These are phyloP conservation scores for Phytopythium sindhum DNA, from an alignment of 352 stramenopile genomes.

Conservation along the genomic window DNA sequence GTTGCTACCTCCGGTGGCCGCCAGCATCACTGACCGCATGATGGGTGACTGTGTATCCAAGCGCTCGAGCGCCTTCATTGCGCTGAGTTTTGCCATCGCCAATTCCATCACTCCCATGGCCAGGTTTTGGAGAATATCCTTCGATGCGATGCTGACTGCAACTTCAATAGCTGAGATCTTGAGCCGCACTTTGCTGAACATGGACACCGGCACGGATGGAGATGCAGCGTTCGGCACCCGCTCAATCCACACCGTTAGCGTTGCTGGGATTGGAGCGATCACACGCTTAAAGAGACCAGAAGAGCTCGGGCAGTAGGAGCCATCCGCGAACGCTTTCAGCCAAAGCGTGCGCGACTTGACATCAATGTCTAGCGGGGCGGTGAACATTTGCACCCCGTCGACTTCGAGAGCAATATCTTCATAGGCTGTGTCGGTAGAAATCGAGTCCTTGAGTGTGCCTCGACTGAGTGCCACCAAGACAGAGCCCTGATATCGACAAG, in stretches of 20 bases:
- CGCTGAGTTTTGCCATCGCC: conserved; percentile 36
- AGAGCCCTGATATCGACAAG: conserved; percentile 30
- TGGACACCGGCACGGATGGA: not conserved
- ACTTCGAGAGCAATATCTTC: conserved; percentile 60
- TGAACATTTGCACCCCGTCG: conserved; percentile 62
- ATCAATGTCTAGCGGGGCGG: conserved; percentile 65
- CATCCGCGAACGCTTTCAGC: conserved; percentile 52
- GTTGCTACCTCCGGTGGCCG: conserved; percentile 8
- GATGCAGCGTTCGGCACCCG: conserved; percentile 19
- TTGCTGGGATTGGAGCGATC: conserved; percentile 56
- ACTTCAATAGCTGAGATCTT: conserved; percentile 61
- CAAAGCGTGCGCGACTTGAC: conserved; percentile 65
- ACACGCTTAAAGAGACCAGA: conserved; percentile 63
- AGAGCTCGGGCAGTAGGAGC: conserved; percentile 57
- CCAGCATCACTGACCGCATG: conserved; percentile 2
- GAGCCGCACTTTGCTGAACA: conserved; percentile 44
- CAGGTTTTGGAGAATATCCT: conserved; percentile 65
- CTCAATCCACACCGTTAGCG: conserved; percentile 56
- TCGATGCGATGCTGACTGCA: conserved; percentile 41
- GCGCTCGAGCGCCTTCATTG: conserved; percentile 36
- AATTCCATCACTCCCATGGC: conserved; percentile 25
- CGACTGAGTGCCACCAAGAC: conserved; percentile 61
- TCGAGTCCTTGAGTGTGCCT: conserved; percentile 51
- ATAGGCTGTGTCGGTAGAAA: conserved; percentile 43
- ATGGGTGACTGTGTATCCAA: conserved; percentile 12